These are phyloP conservation scores for Paraconiothyrium brasiliense DNA, from an alignment of 2,329 filamentous ascomycete species.

Conservation along the genomic window DNA sequence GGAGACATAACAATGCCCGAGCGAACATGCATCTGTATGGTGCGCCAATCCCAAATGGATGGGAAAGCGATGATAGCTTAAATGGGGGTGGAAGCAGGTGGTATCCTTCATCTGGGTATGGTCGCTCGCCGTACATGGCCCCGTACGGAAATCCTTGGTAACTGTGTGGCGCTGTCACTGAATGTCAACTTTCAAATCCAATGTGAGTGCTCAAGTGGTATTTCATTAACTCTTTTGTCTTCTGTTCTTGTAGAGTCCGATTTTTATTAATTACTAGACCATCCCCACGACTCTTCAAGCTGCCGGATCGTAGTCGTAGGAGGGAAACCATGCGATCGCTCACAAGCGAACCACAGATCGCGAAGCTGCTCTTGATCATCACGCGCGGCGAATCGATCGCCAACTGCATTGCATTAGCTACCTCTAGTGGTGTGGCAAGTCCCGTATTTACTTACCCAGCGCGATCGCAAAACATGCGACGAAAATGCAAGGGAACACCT, in stretches of 20 bases:
- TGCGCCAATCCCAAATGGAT: not conserved
- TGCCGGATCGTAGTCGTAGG: conserved; percentile 43
- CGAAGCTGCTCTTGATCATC: conserved; percentile 45
- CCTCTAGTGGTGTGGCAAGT: not conserved
- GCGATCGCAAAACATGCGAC: conserved; percentile 50
- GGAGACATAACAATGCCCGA: not conserved
- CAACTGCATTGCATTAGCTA: conserved; percentile 30
- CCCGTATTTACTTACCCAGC: conserved; percentile 32
- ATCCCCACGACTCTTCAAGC: conserved; percentile 49
- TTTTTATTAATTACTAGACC: conserved; percentile 24
- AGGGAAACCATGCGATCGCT: conserved; percentile 46
- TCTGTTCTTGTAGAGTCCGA: not conserved
- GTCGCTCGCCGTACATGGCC: not conserved
- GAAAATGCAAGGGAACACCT: conserved; percentile 47
- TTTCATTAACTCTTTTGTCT: not conserved
- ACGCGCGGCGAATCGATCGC: conserved; percentile 43
- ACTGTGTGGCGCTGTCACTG: not conserved
- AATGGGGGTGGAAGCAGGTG: not conserved
- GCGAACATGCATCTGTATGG: not conserved
- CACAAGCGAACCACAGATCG: conserved; percentile 42
- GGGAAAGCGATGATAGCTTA: not conserved
- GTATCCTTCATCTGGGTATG: not conserved
- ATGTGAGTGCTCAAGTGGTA: not conserved
- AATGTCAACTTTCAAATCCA: not conserved
- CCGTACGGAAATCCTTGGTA: not conserved